These are phyloP conservation scores for Hymenoscyphus albidus DNA, from an alignment of 2,329 filamentous ascomycete genomes.

Conservation along the genomic window DNA sequence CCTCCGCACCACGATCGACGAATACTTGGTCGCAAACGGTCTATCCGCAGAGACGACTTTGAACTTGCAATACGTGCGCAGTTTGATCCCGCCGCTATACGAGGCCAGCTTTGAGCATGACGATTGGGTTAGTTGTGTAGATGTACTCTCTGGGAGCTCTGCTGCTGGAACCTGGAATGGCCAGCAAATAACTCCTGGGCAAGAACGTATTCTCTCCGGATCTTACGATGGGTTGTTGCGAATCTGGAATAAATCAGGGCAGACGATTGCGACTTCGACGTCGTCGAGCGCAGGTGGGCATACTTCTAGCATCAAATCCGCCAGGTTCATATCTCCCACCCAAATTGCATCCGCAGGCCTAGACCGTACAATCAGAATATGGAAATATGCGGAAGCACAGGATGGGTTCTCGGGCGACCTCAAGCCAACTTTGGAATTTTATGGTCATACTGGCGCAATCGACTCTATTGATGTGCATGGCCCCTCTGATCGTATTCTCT, in stretches of 20 bases:
- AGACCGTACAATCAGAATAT: slow-evolving; percentile 81
- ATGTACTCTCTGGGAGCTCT: slow-evolving; percentile 70
- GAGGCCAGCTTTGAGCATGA: slow-evolving; percentile 94
- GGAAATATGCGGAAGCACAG: slow-evolving; percentile 74
- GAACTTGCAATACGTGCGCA: slow-evolving; percentile 88
- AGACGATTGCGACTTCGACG: slow-evolving; percentile 73
- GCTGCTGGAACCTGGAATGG: slow-evolving; percentile 55
- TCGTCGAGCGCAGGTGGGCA: slow-evolving; percentile 67
- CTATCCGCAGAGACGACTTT: slow-evolving; percentile 85
- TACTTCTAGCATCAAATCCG: slow-evolving; percentile 72
- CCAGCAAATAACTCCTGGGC: slow-evolving; percentile 47
- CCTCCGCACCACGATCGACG: slow-evolving; percentile 81
- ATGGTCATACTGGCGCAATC: slow-evolving; percentile 73
- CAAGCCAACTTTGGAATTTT: slow-evolving; percentile 73
- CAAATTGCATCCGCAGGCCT: slow-evolving; percentile 79
- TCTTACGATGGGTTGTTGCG: slow-evolving; percentile 87
- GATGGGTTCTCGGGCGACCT: slow-evolving; percentile 54
- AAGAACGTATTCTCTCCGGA: slow-evolving; percentile 79
- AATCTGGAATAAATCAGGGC: slow-evolving; percentile 86
- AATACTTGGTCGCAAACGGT: slow-evolving; percentile 81
- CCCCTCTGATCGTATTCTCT: slow-evolving; percentile 72
- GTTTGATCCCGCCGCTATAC: slow-evolving; percentile 82
- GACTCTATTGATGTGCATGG: slow-evolving; percentile 72
- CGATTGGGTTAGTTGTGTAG: slow-evolving; percentile 89
- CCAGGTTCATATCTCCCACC: slow-evolving; percentile 73